These are phyloP conservation scores for Phaeomoniella chlamydospora DNA, from an alignment of 2,329 filamentous ascomycete genomes.

Conservation along the genomic window DNA sequence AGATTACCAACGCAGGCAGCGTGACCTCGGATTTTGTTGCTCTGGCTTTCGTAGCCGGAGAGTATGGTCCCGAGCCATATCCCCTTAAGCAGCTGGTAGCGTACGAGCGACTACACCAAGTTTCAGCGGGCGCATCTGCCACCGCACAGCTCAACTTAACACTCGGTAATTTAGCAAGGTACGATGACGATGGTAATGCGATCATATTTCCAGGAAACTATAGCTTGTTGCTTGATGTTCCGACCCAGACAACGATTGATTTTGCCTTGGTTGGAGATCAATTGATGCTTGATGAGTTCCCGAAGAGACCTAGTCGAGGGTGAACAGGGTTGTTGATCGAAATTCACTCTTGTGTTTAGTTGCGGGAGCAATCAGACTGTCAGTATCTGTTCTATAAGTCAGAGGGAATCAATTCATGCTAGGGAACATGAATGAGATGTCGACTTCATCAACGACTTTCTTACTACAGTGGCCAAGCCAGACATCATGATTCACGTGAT, in stretches of 20 bases:
- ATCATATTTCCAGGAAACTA: conserved; percentile 27
- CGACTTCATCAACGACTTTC: too few species aligned
- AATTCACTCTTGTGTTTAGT: too few species aligned
- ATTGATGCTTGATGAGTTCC: conserved; percentile 19
- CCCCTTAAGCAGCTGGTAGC: conserved; percentile 28
- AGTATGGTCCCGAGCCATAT: conserved; percentile 23
- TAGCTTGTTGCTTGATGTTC: conserved; percentile 24
- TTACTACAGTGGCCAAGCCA: too few species aligned
- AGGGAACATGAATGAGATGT: too few species aligned
- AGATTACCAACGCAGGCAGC: conserved; percentile 21
- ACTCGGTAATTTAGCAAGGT: conserved; percentile 22
- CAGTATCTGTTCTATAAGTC: too few species aligned
- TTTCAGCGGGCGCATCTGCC: conserved; percentile 12
- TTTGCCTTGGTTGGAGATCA: conserved; percentile 19
- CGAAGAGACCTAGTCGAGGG: conserved; percentile 7
- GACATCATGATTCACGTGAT: too few species aligned
- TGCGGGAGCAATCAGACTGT: too few species aligned
- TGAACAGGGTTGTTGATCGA: too few species aligned
- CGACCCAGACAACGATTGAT: conserved; percentile 15
- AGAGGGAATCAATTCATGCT: too few species aligned
- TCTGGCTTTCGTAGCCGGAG: conserved; percentile 21
- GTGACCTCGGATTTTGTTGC: conserved; percentile 24
- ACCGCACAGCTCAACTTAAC: conserved; percentile 20
- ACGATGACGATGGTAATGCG: conserved; percentile 20
- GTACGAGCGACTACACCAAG: conserved; percentile 17